Base-by-base conservation (phyloP, 139 green algal genomes). In the Chlorella sorokiniana region DNA sequence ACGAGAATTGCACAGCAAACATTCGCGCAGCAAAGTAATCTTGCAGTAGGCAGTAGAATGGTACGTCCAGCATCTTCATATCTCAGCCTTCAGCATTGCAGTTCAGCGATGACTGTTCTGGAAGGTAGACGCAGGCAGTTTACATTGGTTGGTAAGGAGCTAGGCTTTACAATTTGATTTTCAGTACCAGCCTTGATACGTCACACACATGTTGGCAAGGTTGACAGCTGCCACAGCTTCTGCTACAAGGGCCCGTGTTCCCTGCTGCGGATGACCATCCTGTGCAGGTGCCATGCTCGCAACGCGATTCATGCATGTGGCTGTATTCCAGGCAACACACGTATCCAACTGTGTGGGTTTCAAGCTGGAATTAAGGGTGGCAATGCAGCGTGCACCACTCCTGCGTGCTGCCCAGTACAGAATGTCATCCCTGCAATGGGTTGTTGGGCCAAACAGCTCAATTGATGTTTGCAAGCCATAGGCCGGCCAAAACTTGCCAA, bases 201-300 rank as follows among this genome's bases (percentile, higher is more conserved):
- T 97, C 33, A 95, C 87, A 64, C 99, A 97, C 96, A 98, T 98
- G 33, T 87, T 84, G 86, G 93, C 96, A 16, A 99, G 88, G 81
- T 96, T 96, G 35, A 86, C 81, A 23, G 91, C 86, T 33, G 89
- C 81, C 4, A 87, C 84, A 7, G 96, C 96, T 67, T 79, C 84
- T 29, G 94, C 92, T 14, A 98, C 88, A 38, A 99, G 87, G 63
- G 94, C 89, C 37, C 84, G 77, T 4, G 92, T 92, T 22, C 90
- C 91, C 31, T 79, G 68, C 73, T 98, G 93, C 54, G 94, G 89
- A 20, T 76, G 81, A 25, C 54, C 69, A 10, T 52, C 54, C 7
- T 56, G 51, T 33, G 54, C 31, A 11, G 51, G 62, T n/a, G 65
- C 84, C 61, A 64, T 67, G 52, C 27, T 75, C n/a, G n/a, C 25